Base-by-base conservation (phyloP, 1,284 basidiomycete species). In the Melampsora larici-populina region DNA sequence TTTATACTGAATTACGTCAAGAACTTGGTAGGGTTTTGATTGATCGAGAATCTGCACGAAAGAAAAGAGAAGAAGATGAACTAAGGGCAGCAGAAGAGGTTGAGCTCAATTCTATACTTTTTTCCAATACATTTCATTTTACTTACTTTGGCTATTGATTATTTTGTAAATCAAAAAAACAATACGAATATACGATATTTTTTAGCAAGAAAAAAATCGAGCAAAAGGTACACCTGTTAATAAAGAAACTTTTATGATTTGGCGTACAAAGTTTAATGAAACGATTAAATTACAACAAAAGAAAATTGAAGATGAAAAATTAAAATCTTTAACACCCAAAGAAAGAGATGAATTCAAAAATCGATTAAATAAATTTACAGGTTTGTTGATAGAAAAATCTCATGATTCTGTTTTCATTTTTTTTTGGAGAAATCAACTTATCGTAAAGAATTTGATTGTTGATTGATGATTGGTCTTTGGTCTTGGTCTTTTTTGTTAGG, bases 171-270 rank as follows among this genome's bases (percentile, higher is more conserved):
- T 31, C 31, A 5, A 2, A 31, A 1, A 2, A 31, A 31, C 31
- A n/a, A n/a, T 40, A 9, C 40, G 40, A 8, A 40, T 40, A 29
- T 60, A 24, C 29, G 13, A 26, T 1, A 17, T n/a, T 58, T 43
- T 67, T 0, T 33, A 76, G 74, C n/a, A 49, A 46, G 74, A 76
- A 29, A 64, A 64, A 24, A 43, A 36, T 49, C 29, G 58, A 18
- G 29, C 65, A 26, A 76, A 76, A 76, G 74, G 74, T 62, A 76
- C 74, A 43, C 74, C 74, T 11, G 49, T 76, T 49, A 76, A 29
- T 9, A 68, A 68, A 69, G 74, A 76, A 69, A 76, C 74, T 15
- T 76, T 76, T 63, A 24, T 51, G 24, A 21, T 69, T 17, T 76
- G 74, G 74, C 58, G 43, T 51, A 33, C 49, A 26, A 76, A 76